These are phyloP conservation scores for Thermothielavioides terrestris DNA, from an alignment of 495 filamentous ascomycete species.

Conservation along the genomic window DNA sequence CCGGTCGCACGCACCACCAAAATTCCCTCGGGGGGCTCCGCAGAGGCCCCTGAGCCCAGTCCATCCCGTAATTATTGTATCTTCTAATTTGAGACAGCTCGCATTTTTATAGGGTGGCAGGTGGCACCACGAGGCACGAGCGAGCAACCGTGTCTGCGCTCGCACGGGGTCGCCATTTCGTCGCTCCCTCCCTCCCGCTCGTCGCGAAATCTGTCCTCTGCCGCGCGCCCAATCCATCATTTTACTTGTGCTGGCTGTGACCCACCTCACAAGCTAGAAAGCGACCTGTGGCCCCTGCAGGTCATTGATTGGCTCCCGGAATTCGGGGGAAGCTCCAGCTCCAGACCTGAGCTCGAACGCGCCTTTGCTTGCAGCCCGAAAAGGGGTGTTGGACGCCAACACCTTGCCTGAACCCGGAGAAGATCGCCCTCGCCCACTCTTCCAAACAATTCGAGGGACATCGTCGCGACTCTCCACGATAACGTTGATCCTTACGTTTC, in stretches of 20 bases:
- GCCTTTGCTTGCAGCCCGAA: constrained; percentile 1
- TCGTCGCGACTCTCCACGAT: constrained; percentile 1
- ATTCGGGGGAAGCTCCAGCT: not conserved
- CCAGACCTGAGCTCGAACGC: not conserved
- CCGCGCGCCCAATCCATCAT: not conserved
- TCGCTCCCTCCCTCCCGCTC: not conserved
- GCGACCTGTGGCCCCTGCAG: no score
- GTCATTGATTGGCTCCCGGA: constrained; percentile 7
- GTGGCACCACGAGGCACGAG: constrained; percentile 18
- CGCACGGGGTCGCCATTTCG: not conserved
- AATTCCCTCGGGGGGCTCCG: constrained; percentile 9
- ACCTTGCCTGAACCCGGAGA: not conserved
- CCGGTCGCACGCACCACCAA: not conserved
- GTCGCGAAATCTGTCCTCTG: constrained; percentile 5
- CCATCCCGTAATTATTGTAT: constrained; percentile 21
- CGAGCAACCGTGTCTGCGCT: constrained; percentile 10
- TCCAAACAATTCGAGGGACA: not conserved
- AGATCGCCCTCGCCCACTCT: not conserved
- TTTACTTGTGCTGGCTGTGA: no score
- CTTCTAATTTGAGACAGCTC: constrained; percentile 24
- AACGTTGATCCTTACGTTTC: no score
- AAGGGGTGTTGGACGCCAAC: not conserved
- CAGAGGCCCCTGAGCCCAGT: constrained; percentile 15
- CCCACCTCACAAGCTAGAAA: no score
- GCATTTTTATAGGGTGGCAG: constrained; percentile 21